A percentile compares a stretch with the other conserved stretches of the same genome.
Conservation (phyloP, 1,284 basidiomycete species). For the Inonotus obliquus region DNA sequence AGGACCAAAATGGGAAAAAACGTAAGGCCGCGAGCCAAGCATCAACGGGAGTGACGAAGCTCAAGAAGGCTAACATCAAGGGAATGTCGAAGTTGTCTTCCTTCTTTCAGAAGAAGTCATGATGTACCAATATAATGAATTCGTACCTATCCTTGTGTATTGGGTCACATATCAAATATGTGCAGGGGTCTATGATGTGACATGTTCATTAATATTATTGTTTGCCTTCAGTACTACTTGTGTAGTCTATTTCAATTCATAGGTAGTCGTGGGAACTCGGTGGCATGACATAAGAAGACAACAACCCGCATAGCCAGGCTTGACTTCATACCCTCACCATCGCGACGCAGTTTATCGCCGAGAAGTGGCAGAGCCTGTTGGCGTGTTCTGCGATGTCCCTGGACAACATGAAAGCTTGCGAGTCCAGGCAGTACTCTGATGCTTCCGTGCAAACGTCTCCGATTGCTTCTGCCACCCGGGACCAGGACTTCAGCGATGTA, state of each 20-base stretch:
- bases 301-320: background rate
- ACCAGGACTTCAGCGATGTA: background rate
- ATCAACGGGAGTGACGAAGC: slow-evolving; percentile 68
- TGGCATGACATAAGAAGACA: background rate
- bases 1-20: slow-evolving; percentile 39
- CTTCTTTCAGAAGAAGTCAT: slow-evolving; percentile 59
- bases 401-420: background rate
- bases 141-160: background rate
- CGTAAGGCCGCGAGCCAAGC: slow-evolving; percentile 52
- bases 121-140: background rate
- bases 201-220: no score
- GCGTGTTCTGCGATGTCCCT: background rate
- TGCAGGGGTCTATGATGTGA: no score
- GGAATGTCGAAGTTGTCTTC: slow-evolving; percentile 76
- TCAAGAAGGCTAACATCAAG: slow-evolving; percentile 71
- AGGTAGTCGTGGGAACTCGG: slow-evolving; percentile 1
- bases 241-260: background rate
- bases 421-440: slow-evolving; percentile 10
- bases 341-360: background rate
- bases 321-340: background rate
- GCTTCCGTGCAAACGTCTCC: slow-evolving; percentile 17
- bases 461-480: slow-evolving; percentile 8
- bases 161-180: no score
- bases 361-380: background rate
- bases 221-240: no score